Base-by-base conservation (phyloP, 805 yeast species). In the Yamadazyma akitaensis region DNA sequence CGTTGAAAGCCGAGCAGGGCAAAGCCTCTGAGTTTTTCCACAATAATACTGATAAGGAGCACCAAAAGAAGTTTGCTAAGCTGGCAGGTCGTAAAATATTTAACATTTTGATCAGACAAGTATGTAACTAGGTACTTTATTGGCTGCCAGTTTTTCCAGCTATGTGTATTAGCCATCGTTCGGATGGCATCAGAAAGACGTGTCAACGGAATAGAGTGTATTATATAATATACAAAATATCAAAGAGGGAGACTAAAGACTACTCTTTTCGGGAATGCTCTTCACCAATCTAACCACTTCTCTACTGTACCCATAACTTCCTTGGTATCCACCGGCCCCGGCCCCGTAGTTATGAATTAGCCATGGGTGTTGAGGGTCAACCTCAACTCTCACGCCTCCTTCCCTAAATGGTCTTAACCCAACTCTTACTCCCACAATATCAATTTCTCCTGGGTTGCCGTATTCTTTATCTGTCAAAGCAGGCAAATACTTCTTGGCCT, bases 311-410 rank as follows among this genome's bases (percentile, higher is more conserved):
- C 89, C 91, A 49, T 75, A 78, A 2, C 88, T 83, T 3, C 84
- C 75, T 67, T 88, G 95, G 62, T 79, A 85, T 0, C 94, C 94
- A 19, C 87, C 80, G 26, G 89, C 89, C 8, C 81, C 88, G 26
- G 88, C 85, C 2, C 89, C 88, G 59, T 83, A 84, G 55, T 77
- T 79, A 60, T 84, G 89, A 19, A 83, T 72, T 18, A 83, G 57
- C 73, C 74, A 68, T 1, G 37, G 40, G 14, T 51, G 43, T 8
- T 49, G 37, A 1, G 53, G 35, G 50, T 70, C 75, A 2, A 31
- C 37, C 48, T 69, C 75, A 12, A 68, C 59, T 17, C 75, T 51
- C 2, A 60, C 60, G 2, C 72, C 72, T 7, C 61, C 64, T 18
- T 63, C 67, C 49, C 75, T 51, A 44, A 56, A 63, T 4, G 75